Base-by-base conservation (phyloP, 169 alveolate species). In the Cryptosporidium sp. region DNA sequence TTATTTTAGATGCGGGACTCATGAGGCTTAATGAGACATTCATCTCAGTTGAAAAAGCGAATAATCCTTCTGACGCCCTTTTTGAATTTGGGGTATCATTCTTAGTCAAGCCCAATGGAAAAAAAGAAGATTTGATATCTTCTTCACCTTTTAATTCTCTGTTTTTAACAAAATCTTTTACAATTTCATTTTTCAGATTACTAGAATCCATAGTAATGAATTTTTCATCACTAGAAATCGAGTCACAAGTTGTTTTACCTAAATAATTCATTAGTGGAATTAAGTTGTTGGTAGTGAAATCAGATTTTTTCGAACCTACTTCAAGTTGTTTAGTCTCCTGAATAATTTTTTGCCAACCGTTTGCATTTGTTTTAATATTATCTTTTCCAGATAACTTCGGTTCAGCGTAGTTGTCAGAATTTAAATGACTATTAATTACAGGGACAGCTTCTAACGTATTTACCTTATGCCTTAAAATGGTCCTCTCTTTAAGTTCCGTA, bases 51-150 rank as follows among this genome's bases (percentile, higher is more conserved):
- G 71, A 65, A 29, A 65, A 65, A 31, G 48, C 16, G 9, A 65
- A 65, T 65, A 65, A 14, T n/a, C 71, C 71, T 33, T 65, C 71
- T 5, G 71, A 33, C 6, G 71, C 71, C 33, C 31, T 65, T n/a
- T 33, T 65, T 31, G 71, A 65, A n/a, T 65, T 65, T 37, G 71
- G 71, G 5, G 71, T 65, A 9, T 65, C 71, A 16, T 65, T 65
- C 12, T 65, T 65, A 3, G 26, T 37, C 9, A 65, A 33, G 12
- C 18, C 31, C 71, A 65, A 65, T 35, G 71, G 26, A 33, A 65
- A 65, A 33, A 65, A 16, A 8, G 33, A 7, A 18, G 71, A 65
- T 35, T 31, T 35, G 7, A 65, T n/a, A 31, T 65, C 71, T 2
- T 55, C 33, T 18, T 52, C 62, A 52, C 12, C 62, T n/a, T 14